phyloP scores from a whole-genome alignment of 768 basidiomycete species.

The Rhizopogon roseolus region DNA sequence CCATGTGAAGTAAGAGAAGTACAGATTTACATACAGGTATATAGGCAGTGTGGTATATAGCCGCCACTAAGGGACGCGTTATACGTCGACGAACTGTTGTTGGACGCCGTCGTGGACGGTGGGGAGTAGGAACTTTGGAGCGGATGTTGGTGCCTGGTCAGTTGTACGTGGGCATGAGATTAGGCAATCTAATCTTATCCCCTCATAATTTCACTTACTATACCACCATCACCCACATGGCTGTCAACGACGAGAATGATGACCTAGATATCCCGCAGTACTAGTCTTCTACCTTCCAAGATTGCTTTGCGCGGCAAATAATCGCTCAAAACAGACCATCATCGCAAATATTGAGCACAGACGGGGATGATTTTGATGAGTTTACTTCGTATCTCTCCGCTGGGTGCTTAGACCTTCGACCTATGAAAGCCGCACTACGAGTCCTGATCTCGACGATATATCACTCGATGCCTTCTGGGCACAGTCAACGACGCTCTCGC shows the following conservation, averaged over 20 bases:
- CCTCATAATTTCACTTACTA: background rate
- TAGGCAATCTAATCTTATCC: slow-evolving; percentile 1
- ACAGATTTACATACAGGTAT: slow-evolving; percentile 18
- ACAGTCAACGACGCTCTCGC: slow-evolving; percentile 46
- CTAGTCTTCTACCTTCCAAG: slow-evolving; percentile 33
- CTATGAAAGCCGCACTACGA: slow-evolving; percentile 28
- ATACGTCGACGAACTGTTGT: background rate
- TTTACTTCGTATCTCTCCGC: slow-evolving; percentile 42
- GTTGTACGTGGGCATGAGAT: background rate
- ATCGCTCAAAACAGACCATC: slow-evolving; percentile 17
- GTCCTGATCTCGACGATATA: slow-evolving; percentile 32
- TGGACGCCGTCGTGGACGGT: background rate
- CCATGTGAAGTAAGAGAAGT: slow-evolving; percentile 20
- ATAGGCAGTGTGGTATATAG: background rate
- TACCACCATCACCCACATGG: background rate
- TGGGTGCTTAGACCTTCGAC: slow-evolving; percentile 41
- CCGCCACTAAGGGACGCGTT: background rate
- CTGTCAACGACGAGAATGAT: background rate
- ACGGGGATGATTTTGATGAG: slow-evolving; percentile 39
- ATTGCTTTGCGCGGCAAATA: slow-evolving; percentile 39
- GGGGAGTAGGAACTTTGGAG: background rate
- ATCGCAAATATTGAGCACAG: slow-evolving; percentile 7
- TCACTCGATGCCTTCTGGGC: slow-evolving; percentile 35
- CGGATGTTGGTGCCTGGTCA: slow-evolving; percentile 1
- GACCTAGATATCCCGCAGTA: background rate